Percentiles rank a stretch among this genome's conserved stretches.
Conservation (phyloP, 352 stramenopile genomes). For the Elongisporangium anandrum region DNA sequence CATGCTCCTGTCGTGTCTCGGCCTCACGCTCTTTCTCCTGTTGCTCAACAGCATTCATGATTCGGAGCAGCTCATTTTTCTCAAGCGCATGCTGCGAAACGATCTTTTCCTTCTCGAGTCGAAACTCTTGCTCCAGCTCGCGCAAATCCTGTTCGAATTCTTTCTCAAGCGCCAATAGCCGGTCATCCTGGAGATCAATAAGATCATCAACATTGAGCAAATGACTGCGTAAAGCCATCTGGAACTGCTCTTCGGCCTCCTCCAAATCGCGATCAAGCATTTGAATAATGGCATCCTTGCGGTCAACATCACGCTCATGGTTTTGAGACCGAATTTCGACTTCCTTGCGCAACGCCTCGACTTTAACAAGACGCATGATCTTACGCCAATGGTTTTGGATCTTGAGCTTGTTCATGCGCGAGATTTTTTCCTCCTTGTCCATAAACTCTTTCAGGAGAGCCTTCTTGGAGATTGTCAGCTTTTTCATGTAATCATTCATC, state of each 20-base stretch:
- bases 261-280: slow-evolving; percentile 94
- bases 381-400: slow-evolving; percentile 95
- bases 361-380: slow-evolving; percentile 94
- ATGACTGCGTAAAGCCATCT: slow-evolving; percentile 87
- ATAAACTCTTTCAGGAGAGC: slow-evolving; percentile 71
- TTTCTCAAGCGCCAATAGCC: slow-evolving; percentile 85
- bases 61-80: slow-evolving; percentile 73
- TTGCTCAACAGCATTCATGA: slow-evolving; percentile 84
- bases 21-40: slow-evolving; percentile 78
- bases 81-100: slow-evolving; percentile 61
- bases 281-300: slow-evolving; percentile 93
- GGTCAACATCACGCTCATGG: slow-evolving; percentile 94
- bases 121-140: slow-evolving; percentile 82
- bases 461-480: slow-evolving; percentile 76
- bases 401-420: slow-evolving; percentile 86
- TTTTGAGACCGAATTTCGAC: slow-evolving; percentile 92
- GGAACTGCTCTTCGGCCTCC: slow-evolving; percentile 92
- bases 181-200: slow-evolving; percentile 89
- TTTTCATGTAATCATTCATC: slow-evolving; percentile 86
- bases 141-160: slow-evolving; percentile 88
- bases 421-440: slow-evolving; percentile 67
- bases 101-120: slow-evolving; percentile 82
- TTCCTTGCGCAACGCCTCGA: slow-evolving; percentile 88
- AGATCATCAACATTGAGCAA: slow-evolving; percentile 90
- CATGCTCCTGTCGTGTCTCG: slow-evolving; percentile 74